Evolutionary conservation across 179 eudicot genomes (phyloP), one percentile per base, ranked within the genome.

Genomic region (Heliamphora pulchella): DNA sequence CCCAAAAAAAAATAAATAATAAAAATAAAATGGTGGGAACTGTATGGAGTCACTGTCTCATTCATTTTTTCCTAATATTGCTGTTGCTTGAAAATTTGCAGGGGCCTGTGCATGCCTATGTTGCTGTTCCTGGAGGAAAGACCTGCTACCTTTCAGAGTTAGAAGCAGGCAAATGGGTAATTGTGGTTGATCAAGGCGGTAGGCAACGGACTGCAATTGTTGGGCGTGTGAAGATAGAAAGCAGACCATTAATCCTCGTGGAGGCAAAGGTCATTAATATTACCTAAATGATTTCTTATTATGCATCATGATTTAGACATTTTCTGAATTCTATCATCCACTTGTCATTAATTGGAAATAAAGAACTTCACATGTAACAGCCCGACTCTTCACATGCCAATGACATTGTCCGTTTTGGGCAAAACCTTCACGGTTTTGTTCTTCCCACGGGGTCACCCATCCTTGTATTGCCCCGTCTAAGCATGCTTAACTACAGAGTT

Each of bases 21-120:
- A 31, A 31, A 31, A 31, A 31, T 31, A 31, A 31, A 31, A 31
- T 54, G 39, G 11, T 58, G 78, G 3, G 39, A n/a, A 61, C 8
- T 8, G 51, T 58, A n/a, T 43, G 1, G 31, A 0, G 54, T 58
- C 68, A 3, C 59, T 75, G 58, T 57, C 44, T 7, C 53, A 41
- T 58, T 2, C 17, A 2, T 7, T 55, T 18, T 59, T 57, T 71
- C 41, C 74, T 64, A 41, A 75, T 80, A 50, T 70, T 61, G 47
- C n/a, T 55, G 44, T 66, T 57, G 14, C 66, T 64, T 81, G 72
- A 53, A 80, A 78, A 58, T 80, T 41, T 86, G 69, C 83, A 92
- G 97, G 98, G 98, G 69, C 97, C 98, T 15, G 98, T 94, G 39
- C 98, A 94, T 81, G 87, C 97, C 20, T 94, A 94, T 86, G 91